phyloP scores from a whole-genome alignment of 345 rosid genomes.

The Eucalyptus tenuipes region DNA sequence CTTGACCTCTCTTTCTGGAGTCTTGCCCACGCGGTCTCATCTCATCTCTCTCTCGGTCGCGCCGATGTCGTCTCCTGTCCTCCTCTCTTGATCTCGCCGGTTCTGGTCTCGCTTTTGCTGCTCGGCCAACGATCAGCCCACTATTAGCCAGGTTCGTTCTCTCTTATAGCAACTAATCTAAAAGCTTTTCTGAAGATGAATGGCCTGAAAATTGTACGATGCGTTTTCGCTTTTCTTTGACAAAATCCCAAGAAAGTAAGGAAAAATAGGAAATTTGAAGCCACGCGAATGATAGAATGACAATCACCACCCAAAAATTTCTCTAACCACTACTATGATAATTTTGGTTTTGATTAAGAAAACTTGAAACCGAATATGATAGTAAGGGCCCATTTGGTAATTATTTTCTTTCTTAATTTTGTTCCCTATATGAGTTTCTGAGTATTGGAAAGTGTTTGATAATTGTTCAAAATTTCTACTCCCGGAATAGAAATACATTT shows the following conservation, averaged over 20 bases:
- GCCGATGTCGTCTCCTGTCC: not conserved
- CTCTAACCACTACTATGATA: too few relatives aligned
- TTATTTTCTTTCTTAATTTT: too few relatives aligned
- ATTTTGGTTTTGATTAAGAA: not conserved
- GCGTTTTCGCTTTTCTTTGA: too few relatives aligned
- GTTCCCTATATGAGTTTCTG: too few relatives aligned
- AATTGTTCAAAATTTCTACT: too few relatives aligned
- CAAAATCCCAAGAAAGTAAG: too few relatives aligned
- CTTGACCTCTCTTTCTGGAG: not conserved
- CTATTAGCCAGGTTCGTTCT: not conserved
- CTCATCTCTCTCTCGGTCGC: not conserved
- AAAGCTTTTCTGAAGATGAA: too few relatives aligned
- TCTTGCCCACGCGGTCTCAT: not conserved
- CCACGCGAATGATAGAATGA: not conserved
- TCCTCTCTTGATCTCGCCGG: not conserved
- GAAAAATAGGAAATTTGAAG: not conserved
- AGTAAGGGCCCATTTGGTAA: too few relatives aligned
- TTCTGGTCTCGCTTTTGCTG: not conserved
- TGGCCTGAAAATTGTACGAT: too few relatives aligned
- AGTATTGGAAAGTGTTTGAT: too few relatives aligned
- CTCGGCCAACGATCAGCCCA: not conserved
- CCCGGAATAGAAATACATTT: fast-evolving
- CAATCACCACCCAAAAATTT: not conserved
- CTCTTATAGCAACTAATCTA: not conserved
- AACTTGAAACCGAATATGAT: not conserved